Percentiles rank a stretch among this genome's conserved stretches.
phyloP scores from a whole-genome alignment of 2,329 filamentous ascomycete species.

The Verticillium nubilum region DNA sequence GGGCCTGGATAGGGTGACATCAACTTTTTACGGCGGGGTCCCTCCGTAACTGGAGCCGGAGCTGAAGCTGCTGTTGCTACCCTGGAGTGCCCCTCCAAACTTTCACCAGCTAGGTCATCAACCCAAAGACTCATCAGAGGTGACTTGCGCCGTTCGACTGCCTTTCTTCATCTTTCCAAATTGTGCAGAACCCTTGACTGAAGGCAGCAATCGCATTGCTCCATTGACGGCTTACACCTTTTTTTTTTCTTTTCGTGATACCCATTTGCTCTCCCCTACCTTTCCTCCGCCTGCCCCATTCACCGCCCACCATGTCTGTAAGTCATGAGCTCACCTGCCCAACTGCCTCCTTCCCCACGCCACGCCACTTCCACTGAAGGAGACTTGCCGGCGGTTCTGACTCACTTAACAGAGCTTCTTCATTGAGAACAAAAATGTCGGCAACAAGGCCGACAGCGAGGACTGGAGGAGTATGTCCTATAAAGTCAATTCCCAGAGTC shows the following conservation, averaged over 20 bases:
- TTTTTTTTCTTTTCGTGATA: background rate
- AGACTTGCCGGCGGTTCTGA: conserved; percentile 8
- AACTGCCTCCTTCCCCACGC: background rate
- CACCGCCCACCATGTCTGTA: conserved; percentile 25
- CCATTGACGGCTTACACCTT: background rate
- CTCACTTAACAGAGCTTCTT: conserved; percentile 54
- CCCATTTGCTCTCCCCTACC: background rate
- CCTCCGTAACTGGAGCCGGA: background rate
- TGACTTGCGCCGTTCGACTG: background rate
- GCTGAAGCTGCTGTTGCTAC: background rate
- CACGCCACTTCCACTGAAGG: background rate
- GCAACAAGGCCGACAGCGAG: conserved; percentile 67
- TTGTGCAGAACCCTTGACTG: background rate
- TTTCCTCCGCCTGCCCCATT: background rate
- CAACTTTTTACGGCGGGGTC: background rate
- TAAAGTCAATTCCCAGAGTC: conserved; percentile 1
- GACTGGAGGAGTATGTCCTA: conserved; percentile 72
- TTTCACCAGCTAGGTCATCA: background rate
- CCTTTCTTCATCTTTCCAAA: background rate
- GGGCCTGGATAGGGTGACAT: background rate
- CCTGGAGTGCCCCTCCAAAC: background rate
- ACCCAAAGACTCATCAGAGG: background rate
- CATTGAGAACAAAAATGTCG: conserved; percentile 74
- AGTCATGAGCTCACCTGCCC: conserved; percentile 11
- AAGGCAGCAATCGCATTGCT: background rate